These are phyloP conservation scores for Astrocystis sublimbata DNA, from an alignment of 495 filamentous ascomycete genomes.

Conservation along the genomic window DNA sequence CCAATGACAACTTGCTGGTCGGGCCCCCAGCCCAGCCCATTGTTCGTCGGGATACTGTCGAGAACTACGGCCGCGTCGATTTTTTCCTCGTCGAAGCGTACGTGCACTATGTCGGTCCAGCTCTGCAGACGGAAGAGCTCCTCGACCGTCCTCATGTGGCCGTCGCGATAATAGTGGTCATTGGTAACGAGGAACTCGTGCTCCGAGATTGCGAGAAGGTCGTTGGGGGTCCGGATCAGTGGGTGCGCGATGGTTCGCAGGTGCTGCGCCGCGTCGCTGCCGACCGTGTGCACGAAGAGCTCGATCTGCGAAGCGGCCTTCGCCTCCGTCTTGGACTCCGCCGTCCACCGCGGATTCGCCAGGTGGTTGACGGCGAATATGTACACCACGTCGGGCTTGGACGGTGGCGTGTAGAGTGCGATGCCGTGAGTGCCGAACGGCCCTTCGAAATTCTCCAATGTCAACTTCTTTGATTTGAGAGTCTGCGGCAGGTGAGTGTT, in stretches of 20 bases:
- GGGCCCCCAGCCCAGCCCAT: slow-evolving; percentile 59
- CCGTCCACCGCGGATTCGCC: slow-evolving; percentile 45
- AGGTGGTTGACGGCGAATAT: slow-evolving; percentile 63
- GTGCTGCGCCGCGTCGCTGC: slow-evolving; percentile 34
- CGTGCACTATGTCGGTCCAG: slow-evolving; percentile 39
- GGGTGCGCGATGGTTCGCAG: slow-evolving; percentile 49
- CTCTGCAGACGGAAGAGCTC: slow-evolving; percentile 34
- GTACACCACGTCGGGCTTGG: slow-evolving; percentile 51
- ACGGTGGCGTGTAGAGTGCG: slow-evolving; percentile 52
- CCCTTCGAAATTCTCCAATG: slow-evolving; percentile 52
- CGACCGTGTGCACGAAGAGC: slow-evolving; percentile 56
- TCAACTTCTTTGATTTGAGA: slow-evolving; percentile 47
- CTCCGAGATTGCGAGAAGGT: slow-evolving; percentile 52
- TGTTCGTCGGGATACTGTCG: slow-evolving; percentile 50
- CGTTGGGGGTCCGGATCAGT: slow-evolving; percentile 60
- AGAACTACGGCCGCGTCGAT: slow-evolving; percentile 49
- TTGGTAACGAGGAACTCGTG: slow-evolving; percentile 60
- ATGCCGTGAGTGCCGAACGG: slow-evolving; percentile 64
- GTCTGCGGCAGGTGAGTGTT: slow-evolving; percentile 41
- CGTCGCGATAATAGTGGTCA: slow-evolving; percentile 57
- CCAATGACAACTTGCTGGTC: slow-evolving; percentile 56
- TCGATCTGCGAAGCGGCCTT: slow-evolving; percentile 57
- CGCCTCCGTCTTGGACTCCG: slow-evolving; percentile 20
- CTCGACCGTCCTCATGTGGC: slow-evolving; percentile 47
- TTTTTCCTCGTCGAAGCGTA: slow-evolving; percentile 26